These are phyloP conservation scores for Phytophthora agathidicida DNA, from an alignment of 352 stramenopile genomes.

Conservation along the genomic window DNA sequence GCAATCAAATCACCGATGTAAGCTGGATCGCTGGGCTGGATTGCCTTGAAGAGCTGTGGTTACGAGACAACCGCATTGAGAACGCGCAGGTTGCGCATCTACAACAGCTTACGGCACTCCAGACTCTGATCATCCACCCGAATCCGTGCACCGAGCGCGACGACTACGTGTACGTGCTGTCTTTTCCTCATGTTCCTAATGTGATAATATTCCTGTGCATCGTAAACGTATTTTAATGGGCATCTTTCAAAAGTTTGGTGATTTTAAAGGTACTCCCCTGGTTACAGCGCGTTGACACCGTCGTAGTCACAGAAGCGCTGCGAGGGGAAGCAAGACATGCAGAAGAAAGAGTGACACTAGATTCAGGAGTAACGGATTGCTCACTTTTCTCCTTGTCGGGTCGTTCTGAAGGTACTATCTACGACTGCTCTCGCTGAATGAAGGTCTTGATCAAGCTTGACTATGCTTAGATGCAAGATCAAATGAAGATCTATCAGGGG, in stretches of 20 bases:
- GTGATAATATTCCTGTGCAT: too few species aligned
- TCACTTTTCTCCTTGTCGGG: slow-evolving; percentile 25
- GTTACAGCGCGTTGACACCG: slow-evolving; percentile 52
- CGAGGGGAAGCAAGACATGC: slow-evolving; percentile 49
- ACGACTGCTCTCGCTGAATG: neutral
- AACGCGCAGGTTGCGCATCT: slow-evolving; percentile 54
- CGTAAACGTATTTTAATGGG: neutral
- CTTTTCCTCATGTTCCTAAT: neutral
- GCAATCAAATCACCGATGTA: slow-evolving; percentile 63
- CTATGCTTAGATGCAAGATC: neutral
- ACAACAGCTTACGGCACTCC: slow-evolving; percentile 43
- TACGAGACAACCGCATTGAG: slow-evolving; percentile 63
- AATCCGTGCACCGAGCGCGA: slow-evolving; percentile 68
- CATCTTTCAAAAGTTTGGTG: slow-evolving; percentile 12
- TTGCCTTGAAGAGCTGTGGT: slow-evolving; percentile 61
- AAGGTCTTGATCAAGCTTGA: neutral
- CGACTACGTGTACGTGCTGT: slow-evolving; percentile 51
- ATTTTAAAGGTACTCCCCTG: slow-evolving; percentile 56
- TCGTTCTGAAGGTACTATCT: slow-evolving; percentile 16
- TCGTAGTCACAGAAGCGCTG: slow-evolving; percentile 50
- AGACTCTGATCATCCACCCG: slow-evolving; percentile 62
- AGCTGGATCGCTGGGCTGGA: slow-evolving; percentile 41
- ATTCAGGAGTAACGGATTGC: slow-evolving; percentile 47
- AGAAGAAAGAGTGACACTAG: slow-evolving; percentile 34
- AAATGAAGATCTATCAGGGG: neutral